A percentile compares a stretch with the other conserved stretches of the same genome.
Evolutionary conservation across 768 basidiomycete genomes (phyloP).

Genomic region (Leucosporidium creatinivorum): DNA sequence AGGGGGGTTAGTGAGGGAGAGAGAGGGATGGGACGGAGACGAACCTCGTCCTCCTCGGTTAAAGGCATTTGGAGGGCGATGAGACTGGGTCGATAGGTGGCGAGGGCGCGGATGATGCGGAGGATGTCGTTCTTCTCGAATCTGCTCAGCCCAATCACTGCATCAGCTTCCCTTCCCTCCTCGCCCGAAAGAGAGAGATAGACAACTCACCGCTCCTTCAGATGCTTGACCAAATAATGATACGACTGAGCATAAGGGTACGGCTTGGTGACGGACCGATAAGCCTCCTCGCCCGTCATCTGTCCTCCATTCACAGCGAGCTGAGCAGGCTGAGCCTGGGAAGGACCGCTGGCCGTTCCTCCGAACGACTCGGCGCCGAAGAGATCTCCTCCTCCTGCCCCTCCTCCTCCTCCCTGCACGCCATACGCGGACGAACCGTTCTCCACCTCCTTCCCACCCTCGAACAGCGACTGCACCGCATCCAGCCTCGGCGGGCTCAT

Average conservation of each 20-base stretch:
- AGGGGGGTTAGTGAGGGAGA: not conserved
- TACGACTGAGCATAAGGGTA: conserved; percentile 97
- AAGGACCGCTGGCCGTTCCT: not conserved
- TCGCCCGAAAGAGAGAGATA: not conserved
- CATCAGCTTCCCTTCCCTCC: not conserved
- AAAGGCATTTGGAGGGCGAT: conserved; percentile 98
- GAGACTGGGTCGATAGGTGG: conserved; percentile 90
- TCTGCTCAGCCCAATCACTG: conserved; percentile 45
- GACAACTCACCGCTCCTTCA: conserved; percentile 55
- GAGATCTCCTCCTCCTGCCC: too few relatives aligned
- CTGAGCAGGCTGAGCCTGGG: not conserved
- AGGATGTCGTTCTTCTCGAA: conserved; percentile 96
- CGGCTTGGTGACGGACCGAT: conserved; percentile 59
- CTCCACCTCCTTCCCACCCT: too few relatives aligned
- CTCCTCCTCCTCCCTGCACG: too few relatives aligned
- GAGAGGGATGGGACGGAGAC: too few relatives aligned
- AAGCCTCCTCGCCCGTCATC: conserved; percentile 49
- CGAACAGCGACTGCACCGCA: not conserved
- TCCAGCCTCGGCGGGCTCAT: not conserved
- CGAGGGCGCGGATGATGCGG: conserved; percentile 85
- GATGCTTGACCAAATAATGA: conserved; percentile 90
- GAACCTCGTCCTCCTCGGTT: conserved; percentile 84
- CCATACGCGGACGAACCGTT: too few relatives aligned
- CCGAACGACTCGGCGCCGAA: not conserved
- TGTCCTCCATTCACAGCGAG: not conserved